Conservation (phyloP, 495 filamentous ascomycete genomes). For the Aspergillus sparsus region DNA sequence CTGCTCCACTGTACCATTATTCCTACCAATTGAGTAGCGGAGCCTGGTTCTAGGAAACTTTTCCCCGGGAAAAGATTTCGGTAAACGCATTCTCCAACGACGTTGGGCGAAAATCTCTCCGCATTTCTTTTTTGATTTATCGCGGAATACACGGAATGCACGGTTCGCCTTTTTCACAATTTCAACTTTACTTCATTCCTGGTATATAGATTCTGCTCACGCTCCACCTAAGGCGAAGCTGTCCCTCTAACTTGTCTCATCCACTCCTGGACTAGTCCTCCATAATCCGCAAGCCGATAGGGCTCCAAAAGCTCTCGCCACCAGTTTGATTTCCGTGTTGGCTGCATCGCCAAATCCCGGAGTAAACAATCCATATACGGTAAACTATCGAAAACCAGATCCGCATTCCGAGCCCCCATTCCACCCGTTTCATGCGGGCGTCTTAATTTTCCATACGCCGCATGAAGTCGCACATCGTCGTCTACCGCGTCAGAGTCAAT, state of each 20-base stretch:
- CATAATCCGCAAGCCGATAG: slow-evolving; percentile 54
- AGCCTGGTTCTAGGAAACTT: too few species aligned
- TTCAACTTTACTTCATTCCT: too few species aligned
- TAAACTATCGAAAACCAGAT: slow-evolving; percentile 63
- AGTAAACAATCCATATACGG: slow-evolving; percentile 67
- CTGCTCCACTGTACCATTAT: too few species aligned
- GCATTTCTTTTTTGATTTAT: too few species aligned
- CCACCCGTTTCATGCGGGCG: slow-evolving; percentile 48
- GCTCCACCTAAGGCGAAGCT: too few species aligned
- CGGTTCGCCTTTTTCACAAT: too few species aligned
- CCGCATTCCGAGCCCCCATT: slow-evolving; percentile 53
- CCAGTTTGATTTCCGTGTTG: slow-evolving; percentile 36
- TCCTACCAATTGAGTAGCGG: too few species aligned
- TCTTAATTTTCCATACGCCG: slow-evolving; percentile 59
- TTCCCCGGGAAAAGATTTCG: too few species aligned
- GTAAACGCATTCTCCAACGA: too few species aligned
- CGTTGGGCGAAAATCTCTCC: too few species aligned
- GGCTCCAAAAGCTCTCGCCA: slow-evolving; percentile 45
- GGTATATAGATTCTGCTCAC: too few species aligned
- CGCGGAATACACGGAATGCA: too few species aligned
- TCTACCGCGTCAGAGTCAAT: slow-evolving; percentile 1
- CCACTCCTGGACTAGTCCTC: slow-evolving; percentile 52
- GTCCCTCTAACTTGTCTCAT: slow-evolving; percentile 27
- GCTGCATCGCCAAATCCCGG: slow-evolving; percentile 53
- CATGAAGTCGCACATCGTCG: slow-evolving; percentile 52